Evolutionary conservation across 441 rosid genomes (phyloP).

Genomic region (Flueggea neowawraea): DNA sequence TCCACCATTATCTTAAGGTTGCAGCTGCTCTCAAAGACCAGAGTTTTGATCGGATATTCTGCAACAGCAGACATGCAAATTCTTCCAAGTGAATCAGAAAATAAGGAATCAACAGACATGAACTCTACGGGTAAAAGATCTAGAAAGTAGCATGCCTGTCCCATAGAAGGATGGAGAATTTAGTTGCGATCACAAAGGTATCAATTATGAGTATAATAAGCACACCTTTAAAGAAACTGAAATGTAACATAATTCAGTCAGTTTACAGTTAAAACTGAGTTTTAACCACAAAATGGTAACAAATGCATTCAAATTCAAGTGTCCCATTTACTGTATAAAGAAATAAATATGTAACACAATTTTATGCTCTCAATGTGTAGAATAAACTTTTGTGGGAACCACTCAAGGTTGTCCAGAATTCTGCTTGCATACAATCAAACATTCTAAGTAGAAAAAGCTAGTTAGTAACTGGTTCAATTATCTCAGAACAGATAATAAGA

Average conservation of each 20-base stretch:
- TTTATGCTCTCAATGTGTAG: too few species aligned
- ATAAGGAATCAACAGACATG: conserved; percentile 30
- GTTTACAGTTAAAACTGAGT: neutral
- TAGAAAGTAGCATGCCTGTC: conserved; percentile 44
- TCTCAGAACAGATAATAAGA: too few species aligned
- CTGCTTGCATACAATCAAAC: too few species aligned
- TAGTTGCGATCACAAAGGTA: neutral
- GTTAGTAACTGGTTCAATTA: too few species aligned
- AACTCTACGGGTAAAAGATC: conserved; percentile 39
- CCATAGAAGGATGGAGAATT: conserved; percentile 7
- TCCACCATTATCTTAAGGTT: conserved; percentile 25
- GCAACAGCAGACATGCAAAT: conserved; percentile 21
- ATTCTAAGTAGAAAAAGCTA: too few species aligned
- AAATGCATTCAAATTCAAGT: neutral
- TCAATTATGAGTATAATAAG: neutral
- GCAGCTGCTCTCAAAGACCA: conserved; percentile 27
- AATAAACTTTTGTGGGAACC: too few species aligned
- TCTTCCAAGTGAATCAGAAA: conserved; percentile 16
- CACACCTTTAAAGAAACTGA: neutral
- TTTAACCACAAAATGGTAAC: neutral
- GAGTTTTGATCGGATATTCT: conserved; percentile 38
- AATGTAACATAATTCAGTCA: neutral
- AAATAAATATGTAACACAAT: neutral
- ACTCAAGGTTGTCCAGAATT: too few species aligned
- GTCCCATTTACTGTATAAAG: neutral